A percentile compares a stretch with the other conserved stretches of the same genome.
Conservation (phyloP, 768 basidiomycete species). For the Rhodotorula babjevae region DNA sequence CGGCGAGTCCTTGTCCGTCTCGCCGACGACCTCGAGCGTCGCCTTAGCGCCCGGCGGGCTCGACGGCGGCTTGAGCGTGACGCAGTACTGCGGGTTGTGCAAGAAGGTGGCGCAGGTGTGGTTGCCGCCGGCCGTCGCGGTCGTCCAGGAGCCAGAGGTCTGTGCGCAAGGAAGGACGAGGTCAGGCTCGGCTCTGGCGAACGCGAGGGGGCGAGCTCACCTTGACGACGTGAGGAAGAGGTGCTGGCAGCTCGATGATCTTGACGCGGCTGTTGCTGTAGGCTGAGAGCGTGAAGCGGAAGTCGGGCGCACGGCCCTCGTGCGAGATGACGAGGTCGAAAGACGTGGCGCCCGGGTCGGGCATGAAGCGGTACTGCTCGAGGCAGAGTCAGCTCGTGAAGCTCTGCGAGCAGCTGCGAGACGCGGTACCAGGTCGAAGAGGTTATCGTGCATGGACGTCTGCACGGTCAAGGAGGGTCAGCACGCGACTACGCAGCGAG, state of each 20-base stretch:
- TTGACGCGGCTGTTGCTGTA: constrained; percentile 52
- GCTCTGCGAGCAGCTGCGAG: fast-evolving
- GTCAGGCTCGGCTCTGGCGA: too few species aligned
- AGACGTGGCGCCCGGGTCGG: constrained; percentile 33
- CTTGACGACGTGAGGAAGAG: constrained; percentile 43
- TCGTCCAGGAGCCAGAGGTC: constrained; percentile 62
- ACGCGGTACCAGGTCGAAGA: constrained; percentile 1
- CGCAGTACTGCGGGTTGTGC: constrained; percentile 80
- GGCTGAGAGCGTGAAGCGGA: constrained; percentile 65
- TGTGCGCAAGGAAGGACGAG: constrained; percentile 41
- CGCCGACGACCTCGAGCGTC: constrained; percentile 51
- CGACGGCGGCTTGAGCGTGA: constrained; percentile 52
- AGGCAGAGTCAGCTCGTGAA: background rate
- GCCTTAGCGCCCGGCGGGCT: constrained; percentile 42
- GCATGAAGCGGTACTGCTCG: constrained; percentile 42
- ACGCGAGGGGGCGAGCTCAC: constrained; percentile 18
- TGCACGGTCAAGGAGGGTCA: background rate
- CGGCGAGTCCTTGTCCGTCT: constrained; percentile 62
- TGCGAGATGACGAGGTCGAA: constrained; percentile 63
- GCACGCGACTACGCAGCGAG: background rate
- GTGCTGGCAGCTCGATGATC: constrained; percentile 37
- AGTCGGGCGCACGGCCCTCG: constrained; percentile 60
- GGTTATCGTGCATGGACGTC: constrained; percentile 26
- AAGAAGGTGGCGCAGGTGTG: constrained; percentile 73
- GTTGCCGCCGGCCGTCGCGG: constrained; percentile 77